A percentile compares a stretch with the other conserved stretches of the same genome.
Evolutionary conservation across 371 early-diverging fungal species (phyloP).

Genomic region (Rhizopus microsporus): DNA sequence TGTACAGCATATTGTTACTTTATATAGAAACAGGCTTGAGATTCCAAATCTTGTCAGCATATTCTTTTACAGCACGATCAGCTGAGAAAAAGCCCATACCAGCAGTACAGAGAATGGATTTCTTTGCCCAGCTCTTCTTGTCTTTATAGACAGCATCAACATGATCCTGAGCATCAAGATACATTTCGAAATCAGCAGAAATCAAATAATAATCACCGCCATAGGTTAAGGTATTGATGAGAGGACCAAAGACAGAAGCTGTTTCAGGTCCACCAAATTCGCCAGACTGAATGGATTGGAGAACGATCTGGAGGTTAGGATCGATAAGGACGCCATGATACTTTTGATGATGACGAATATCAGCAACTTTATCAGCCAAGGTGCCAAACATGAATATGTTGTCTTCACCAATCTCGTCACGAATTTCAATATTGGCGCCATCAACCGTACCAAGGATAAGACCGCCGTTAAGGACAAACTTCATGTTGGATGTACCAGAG

Average conservation of each 20-base stretch:
- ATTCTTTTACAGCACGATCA: slow-evolving; percentile 82
- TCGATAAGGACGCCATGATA: slow-evolving; percentile 77
- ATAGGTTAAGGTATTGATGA: slow-evolving; percentile 76
- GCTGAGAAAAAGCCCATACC: slow-evolving; percentile 92
- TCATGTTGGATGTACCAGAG: slow-evolving; percentile 96
- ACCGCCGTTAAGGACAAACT: slow-evolving; percentile 95
- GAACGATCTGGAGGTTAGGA: slow-evolving; percentile 72
- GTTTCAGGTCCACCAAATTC: slow-evolving; percentile 70
- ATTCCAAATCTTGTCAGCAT: slow-evolving; percentile 87
- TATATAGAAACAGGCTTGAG: slow-evolving; percentile 15
- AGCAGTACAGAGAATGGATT: slow-evolving; percentile 85
- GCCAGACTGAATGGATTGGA: slow-evolving; percentile 74
- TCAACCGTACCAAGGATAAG: slow-evolving; percentile 87
- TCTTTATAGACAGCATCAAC: slow-evolving; percentile 82
- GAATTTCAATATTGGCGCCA: slow-evolving; percentile 94
- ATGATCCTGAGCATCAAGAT: slow-evolving; percentile 72
- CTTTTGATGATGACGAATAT: slow-evolving; percentile 82
- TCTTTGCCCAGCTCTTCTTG: slow-evolving; percentile 75
- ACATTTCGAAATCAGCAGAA: slow-evolving; percentile 84
- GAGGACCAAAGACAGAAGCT: slow-evolving; percentile 67
- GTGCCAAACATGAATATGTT: slow-evolving; percentile 94
- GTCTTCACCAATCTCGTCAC: slow-evolving; percentile 90
- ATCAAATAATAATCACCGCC: slow-evolving; percentile 90
- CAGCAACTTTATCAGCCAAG: slow-evolving; percentile 85
- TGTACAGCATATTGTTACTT: no score